These are phyloP conservation scores for Nannochloropsis salina DNA, from an alignment of 108 stramenopile genomes.

Conservation along the genomic window DNA sequence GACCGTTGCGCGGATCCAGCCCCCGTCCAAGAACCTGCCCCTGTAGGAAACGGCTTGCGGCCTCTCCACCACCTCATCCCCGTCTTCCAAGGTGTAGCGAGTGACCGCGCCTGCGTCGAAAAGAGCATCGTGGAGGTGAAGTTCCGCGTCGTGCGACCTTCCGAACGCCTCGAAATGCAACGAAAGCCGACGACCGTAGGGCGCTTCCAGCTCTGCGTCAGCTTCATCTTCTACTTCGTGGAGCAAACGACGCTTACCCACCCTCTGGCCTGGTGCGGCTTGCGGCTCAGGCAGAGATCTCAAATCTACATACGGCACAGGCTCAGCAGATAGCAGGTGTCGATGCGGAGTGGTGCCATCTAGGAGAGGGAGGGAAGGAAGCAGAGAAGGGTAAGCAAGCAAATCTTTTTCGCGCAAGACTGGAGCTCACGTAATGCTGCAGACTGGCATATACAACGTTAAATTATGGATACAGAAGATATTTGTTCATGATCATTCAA, in stretches of 20 bases:
- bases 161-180: conserved; percentile 9
- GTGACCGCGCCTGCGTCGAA: neutral
- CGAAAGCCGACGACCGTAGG: neutral
- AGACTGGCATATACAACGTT: no score
- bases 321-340: neutral
- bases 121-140: neutral
- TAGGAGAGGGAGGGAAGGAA: neutral
- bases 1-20: neutral
- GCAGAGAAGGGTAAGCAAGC: neutral
- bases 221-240: neutral
- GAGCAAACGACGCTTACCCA: neutral
- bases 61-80: neutral
- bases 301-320: neutral
- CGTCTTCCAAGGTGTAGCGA: neutral
- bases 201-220: conserved; percentile 2
- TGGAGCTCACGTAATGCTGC: no score
- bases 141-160: neutral
- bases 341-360: neutral
- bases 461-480: no score
- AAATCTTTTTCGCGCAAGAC: neutral
- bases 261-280: conserved; percentile 6
- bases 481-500: no score
- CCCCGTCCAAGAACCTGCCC: neutral
- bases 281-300: neutral
- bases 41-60: neutral